Conservation (phyloP, 179 eudicot genomes). For the Gypsophila paniculata region DNA sequence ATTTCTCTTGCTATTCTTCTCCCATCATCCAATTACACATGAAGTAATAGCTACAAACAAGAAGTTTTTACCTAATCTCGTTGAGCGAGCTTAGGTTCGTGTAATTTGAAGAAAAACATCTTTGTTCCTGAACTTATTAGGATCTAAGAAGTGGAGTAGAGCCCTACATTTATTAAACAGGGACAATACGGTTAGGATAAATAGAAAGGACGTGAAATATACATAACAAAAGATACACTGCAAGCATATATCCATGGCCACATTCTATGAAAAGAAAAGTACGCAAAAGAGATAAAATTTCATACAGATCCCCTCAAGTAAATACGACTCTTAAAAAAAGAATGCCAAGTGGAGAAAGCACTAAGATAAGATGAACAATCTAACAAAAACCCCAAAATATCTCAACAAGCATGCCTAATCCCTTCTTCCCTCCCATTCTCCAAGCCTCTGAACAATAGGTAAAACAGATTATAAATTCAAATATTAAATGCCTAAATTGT, state of each 20-base stretch:
- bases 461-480: not conserved
- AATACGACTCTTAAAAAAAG: not conserved
- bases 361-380: not conserved
- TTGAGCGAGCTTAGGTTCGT: constrained; percentile 96
- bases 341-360: too few relatives aligned
- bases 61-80: constrained; percentile 60
- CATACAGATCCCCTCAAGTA: not conserved
- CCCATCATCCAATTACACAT: not conserved
- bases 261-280: not conserved
- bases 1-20: not conserved
- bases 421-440: not conserved
- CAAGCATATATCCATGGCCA: too few relatives aligned
- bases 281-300: not conserved
- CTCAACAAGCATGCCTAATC: not conserved
- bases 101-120: constrained; percentile 90
- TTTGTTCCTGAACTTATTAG: constrained; percentile 75
- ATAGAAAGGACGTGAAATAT: not conserved
- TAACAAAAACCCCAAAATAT: not conserved
- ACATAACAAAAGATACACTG: not conserved
- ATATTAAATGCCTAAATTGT: not conserved
- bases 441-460: not conserved
- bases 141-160: constrained; percentile 94
- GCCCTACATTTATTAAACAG: constrained; percentile 56
- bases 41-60: not conserved
- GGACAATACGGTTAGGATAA: not conserved